Conservation (phyloP, 306 rosid genomes). For the Dalbergia cochinchinensis region DNA sequence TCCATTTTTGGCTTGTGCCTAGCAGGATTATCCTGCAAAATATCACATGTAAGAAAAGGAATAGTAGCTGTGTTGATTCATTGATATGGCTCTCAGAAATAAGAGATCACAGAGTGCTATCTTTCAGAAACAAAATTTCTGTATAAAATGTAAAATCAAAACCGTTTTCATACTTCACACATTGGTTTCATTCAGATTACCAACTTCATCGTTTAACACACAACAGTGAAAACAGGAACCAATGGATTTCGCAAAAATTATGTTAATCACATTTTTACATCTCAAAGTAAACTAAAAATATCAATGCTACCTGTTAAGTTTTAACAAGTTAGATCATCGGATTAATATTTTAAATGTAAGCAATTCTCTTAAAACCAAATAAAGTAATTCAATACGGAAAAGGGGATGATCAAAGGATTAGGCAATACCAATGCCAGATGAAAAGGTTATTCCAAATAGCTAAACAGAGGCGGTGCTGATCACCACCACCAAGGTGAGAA, state of each 20-base stretch:
- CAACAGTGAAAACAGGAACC: neutral
- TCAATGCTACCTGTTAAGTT: neutral
- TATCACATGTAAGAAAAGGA: conserved; percentile 36
- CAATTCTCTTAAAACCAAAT: conserved; percentile 14
- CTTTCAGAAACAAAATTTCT: neutral
- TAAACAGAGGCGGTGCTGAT: conserved; percentile 11
- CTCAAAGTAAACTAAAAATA: neutral
- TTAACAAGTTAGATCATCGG: conserved; percentile 5
- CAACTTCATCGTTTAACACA: conserved; percentile 16
- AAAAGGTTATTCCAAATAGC: conserved; percentile 5
- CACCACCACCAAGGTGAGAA: conserved; percentile 23
- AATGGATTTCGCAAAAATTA: neutral
- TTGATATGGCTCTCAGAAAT: neutral
- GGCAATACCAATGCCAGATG: neutral
- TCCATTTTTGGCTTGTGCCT: conserved; percentile 50
- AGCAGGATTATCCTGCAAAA: conserved; percentile 59
- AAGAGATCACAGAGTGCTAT: neutral
- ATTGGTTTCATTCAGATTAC: conserved; percentile 22
- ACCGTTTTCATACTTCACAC: conserved; percentile 7
- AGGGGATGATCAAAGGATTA: conserved; percentile 10
- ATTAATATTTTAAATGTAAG: conserved; percentile 4
- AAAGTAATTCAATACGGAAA: conserved; percentile 1
- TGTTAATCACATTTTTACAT: neutral
- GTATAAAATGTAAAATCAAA: conserved; percentile 16
- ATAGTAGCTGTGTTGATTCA: neutral